Conservation (phyloP, 352 stramenopile species). For the Phytophthora cryptogea region DNA sequence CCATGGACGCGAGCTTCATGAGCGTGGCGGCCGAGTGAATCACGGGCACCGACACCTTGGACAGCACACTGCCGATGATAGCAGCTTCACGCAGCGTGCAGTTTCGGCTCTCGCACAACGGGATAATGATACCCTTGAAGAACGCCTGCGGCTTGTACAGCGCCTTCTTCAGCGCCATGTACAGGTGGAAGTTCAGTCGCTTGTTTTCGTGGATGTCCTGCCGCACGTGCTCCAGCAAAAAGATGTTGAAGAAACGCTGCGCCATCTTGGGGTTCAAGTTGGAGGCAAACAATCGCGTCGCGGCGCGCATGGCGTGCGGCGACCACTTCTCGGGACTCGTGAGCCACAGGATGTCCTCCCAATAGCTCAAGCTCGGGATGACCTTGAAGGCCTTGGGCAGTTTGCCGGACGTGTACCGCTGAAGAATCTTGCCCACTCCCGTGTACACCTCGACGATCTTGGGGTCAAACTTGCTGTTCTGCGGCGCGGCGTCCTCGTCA, state of each 20-base stretch:
- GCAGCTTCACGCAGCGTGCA: slow-evolving; percentile 97
- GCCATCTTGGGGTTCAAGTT: slow-evolving; percentile 99
- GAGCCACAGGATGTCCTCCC: slow-evolving; percentile 98
- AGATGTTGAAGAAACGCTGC: slow-evolving; percentile 99
- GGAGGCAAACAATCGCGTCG: slow-evolving; percentile 98
- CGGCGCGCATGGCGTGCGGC: slow-evolving; percentile 97
- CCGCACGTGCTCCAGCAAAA: slow-evolving; percentile 96
- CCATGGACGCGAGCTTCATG: slow-evolving; percentile 97
- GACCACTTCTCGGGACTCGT: slow-evolving; percentile 98
- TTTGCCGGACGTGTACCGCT: slow-evolving; percentile 97
- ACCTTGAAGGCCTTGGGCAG: slow-evolving; percentile 99
- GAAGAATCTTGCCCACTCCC: slow-evolving; percentile 97
- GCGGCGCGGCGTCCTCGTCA: slow-evolving; percentile 52
- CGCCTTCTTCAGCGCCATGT: slow-evolving; percentile 98
- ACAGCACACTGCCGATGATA: slow-evolving; percentile 97
- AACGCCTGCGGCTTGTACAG: slow-evolving; percentile 99
- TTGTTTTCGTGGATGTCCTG: slow-evolving; percentile 98
- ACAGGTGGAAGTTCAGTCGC: slow-evolving; percentile 99
- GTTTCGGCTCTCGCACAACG: slow-evolving; percentile 93
- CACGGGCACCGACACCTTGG: slow-evolving; percentile 98
- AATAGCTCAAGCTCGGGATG: slow-evolving; percentile 98
- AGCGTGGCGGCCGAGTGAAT: slow-evolving; percentile 99
- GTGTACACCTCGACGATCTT: slow-evolving; percentile 99
- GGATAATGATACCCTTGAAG: slow-evolving; percentile 99
- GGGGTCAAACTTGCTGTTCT: slow-evolving; percentile 77